Conservation (phyloP, 108 stramenopile genomes). For the Skeletonema grethae region DNA sequence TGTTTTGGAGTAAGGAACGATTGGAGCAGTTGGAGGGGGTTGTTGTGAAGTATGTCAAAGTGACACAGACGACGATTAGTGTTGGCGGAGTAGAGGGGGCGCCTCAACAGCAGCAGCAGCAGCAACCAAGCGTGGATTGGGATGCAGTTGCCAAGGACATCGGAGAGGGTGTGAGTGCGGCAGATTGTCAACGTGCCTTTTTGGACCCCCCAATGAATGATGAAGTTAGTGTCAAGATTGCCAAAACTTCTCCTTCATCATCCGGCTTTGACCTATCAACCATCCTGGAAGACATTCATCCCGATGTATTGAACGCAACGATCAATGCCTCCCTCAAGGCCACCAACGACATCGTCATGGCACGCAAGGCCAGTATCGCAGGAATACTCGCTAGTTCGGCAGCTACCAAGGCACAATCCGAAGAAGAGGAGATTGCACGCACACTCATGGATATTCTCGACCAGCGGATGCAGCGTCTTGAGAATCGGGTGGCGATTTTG, state of each 20-base stretch:
- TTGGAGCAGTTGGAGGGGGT: slow-evolving; percentile 28
- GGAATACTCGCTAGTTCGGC: slow-evolving; percentile 62
- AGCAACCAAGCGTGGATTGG: slow-evolving; percentile 61
- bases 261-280: slow-evolving; percentile 32
- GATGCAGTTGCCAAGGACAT: slow-evolving; percentile 59
- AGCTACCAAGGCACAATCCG: slow-evolving; percentile 44
- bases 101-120: neutral
- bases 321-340: slow-evolving; percentile 61
- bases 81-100: neutral
- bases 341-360: slow-evolving; percentile 51
- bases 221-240: neutral
- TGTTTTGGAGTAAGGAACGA: slow-evolving; percentile 35
- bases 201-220: slow-evolving; percentile 45
- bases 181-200: slow-evolving; percentile 73
- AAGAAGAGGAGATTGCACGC: slow-evolving; percentile 54
- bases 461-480: slow-evolving; percentile 77
- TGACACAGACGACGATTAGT: slow-evolving; percentile 1
- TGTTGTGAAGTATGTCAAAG: slow-evolving; percentile 16
- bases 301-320: slow-evolving; percentile 51
- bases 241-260: neutral
- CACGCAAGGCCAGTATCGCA: slow-evolving; percentile 58
- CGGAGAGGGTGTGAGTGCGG: slow-evolving; percentile 55
- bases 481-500: slow-evolving; percentile 75
- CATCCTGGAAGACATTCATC: slow-evolving; percentile 54
- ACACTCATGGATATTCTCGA: slow-evolving; percentile 75